These are phyloP conservation scores for Ramularia endophylla DNA, from an alignment of 2,329 filamentous ascomycete species.

Conservation along the genomic window DNA sequence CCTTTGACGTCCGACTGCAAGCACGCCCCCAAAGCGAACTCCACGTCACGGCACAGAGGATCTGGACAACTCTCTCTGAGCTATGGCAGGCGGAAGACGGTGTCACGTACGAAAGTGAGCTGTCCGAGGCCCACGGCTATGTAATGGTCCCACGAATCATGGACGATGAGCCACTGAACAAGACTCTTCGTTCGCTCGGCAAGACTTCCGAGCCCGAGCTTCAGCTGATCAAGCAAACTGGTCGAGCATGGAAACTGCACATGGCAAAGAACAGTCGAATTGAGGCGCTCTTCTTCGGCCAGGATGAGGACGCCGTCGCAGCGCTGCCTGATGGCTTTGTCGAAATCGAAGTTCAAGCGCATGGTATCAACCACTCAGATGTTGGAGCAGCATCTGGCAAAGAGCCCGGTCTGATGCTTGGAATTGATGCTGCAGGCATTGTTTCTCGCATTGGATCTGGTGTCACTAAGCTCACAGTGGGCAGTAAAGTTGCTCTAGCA, in stretches of 20 bases:
- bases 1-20: neutral
- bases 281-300: neutral
- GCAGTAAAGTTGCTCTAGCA: conserved; percentile 6
- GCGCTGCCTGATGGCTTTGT: neutral
- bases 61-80: neutral
- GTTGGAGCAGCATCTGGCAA: neutral
- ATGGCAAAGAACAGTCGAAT: neutral
- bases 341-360: conserved; percentile 3
- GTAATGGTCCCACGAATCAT: neutral
- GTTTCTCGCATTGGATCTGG: conserved; percentile 4
- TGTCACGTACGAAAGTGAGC: neutral
- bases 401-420: neutral
- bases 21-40: neutral
- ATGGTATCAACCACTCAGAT: conserved; percentile 2
- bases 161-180: neutral
- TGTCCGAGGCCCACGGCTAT: neutral
- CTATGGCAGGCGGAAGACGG: neutral
- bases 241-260: neutral
- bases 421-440: conserved; percentile 4
- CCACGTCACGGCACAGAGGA: neutral
- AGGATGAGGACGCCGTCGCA: neutral
- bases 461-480: conserved; percentile 3
- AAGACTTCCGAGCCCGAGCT: neutral
- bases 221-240: neutral
- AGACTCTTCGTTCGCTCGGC: neutral